Conservation (phyloP, 805 yeast species). For the Vanderwaltozyma yarrowii region DNA sequence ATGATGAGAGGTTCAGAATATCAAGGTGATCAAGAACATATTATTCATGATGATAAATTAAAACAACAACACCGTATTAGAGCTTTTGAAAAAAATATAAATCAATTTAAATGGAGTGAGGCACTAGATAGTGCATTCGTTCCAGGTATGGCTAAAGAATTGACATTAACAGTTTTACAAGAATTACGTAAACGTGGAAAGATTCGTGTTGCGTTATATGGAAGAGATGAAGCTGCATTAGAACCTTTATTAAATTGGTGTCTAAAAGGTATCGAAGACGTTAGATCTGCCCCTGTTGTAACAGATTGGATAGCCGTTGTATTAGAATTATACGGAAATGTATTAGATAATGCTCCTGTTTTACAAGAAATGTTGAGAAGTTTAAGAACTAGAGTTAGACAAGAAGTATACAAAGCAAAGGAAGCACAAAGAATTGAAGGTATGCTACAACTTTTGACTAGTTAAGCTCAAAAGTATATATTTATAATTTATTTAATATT, state of each 20-base stretch:
- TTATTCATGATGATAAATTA: conserved; percentile 49
- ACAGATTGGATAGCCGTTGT: conserved; percentile 72
- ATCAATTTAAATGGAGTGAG: conserved; percentile 85
- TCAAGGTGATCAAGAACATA: conserved; percentile 79
- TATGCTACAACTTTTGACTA: conserved; percentile 78
- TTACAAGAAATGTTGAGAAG: conserved; percentile 61
- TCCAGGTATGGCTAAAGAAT: conserved; percentile 69
- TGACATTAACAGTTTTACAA: conserved; percentile 70
- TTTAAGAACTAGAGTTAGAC: conserved; percentile 49
- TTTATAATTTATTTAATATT: neutral
- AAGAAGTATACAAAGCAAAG: conserved; percentile 66
- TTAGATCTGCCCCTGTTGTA: conserved; percentile 46
- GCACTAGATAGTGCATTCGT: conserved; percentile 82
- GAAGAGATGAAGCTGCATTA: conserved; percentile 75
- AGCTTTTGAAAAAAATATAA: conserved; percentile 73
- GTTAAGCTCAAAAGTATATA: conserved; percentile 3
- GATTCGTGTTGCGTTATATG: conserved; percentile 65
- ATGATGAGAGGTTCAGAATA: conserved; percentile 90
- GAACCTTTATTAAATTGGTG: conserved; percentile 87
- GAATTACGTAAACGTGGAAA: conserved; percentile 88
- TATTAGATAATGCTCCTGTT: conserved; percentile 64
- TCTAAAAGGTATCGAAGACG: conserved; percentile 64
- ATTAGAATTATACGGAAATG: conserved; percentile 62
- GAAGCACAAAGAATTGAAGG: conserved; percentile 89
- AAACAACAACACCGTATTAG: conserved; percentile 54